Conservation (phyloP, 116 monocot species). For the Dioscorea cayenensis region DNA sequence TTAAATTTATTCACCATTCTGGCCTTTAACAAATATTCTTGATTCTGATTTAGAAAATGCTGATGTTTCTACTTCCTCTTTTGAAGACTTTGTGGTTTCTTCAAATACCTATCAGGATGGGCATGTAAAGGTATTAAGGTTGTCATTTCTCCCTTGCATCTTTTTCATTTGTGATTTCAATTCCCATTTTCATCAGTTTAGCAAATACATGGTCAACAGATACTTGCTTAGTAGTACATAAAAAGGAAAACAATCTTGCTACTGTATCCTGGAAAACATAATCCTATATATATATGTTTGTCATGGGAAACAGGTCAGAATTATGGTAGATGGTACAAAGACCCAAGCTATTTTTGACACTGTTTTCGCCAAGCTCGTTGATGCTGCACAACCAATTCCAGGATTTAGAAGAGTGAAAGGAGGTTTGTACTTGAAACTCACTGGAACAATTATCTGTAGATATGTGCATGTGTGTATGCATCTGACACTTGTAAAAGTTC, state of each 20-base stretch:
- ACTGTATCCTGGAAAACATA: no score
- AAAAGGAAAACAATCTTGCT: no score
- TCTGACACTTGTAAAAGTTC: no score
- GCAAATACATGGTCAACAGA: no score
- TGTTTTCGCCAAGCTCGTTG: slow-evolving; percentile 58
- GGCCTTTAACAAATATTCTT: background rate
- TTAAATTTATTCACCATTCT: slow-evolving; percentile 2
- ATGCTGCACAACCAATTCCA: slow-evolving; percentile 78
- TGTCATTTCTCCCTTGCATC: background rate
- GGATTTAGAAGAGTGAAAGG: slow-evolving; percentile 74
- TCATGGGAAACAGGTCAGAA: slow-evolving; percentile 30
- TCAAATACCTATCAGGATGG: slow-evolving; percentile 4
- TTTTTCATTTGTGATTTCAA: background rate
- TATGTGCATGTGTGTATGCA: no score
- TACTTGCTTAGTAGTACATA: no score
- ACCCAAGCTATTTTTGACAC: slow-evolving; percentile 54
- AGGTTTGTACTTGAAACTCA: slow-evolving; percentile 23
- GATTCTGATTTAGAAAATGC: slow-evolving; percentile 13
- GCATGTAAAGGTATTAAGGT: slow-evolving; percentile 40
- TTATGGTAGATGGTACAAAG: slow-evolving; percentile 45
- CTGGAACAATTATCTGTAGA: no score
- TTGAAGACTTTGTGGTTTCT: slow-evolving; percentile 36
- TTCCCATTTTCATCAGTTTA: no score
- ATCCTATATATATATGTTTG: no score
- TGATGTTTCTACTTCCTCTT: slow-evolving; percentile 2